Evolutionary conservation across 768 basidiomycete genomes (phyloP), one percentile per base, ranked within the genome.

Genomic region (Suillus clintonianus): DNA sequence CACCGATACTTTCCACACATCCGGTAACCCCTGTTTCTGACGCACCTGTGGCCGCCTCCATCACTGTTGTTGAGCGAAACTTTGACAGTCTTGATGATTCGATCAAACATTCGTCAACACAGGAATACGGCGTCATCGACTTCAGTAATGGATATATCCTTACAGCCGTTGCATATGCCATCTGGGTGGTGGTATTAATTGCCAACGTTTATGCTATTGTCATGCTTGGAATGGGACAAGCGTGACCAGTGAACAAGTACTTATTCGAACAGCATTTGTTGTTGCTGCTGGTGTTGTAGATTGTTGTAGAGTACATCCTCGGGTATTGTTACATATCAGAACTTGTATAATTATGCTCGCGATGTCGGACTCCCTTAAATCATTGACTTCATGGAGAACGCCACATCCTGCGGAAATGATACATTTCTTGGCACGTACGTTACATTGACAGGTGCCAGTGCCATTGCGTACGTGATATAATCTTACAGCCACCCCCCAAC

Each of bases 151-250:
- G 77, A 5, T 73, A 73, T 45, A 19, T 77, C 7, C 62, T 83
- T n/a, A 79, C 78, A 19, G 59, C 64, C 6, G 43, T 83, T 22
- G 78, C 84, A n/a, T 86, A 83, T 62, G 62, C 71, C 6, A 75
- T 86, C 30, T 85, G 82, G 77, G 69, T 71, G 4, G 73, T 86
- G 39, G 78, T 86, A 3, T 59, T 82, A n/a, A 62, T 81, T 34
- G 85, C 86, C 17, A 86, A 87, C 64, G 72, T 67, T 22, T 86
- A 86, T 69, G 85, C 83, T 30, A 80, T 86, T 48, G 81, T 80
- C 6, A 77, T 80, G 73, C 70, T 87, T 15, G 76, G 65, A 3
- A 61, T 79, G 67, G 74, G 76, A 39, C 48, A 69, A 54, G 53
- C 51, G 41, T 58, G 53, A 15, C 47, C 47, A 62, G 37, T 62